Percentiles rank a stretch among this genome's conserved stretches.
These are phyloP conservation scores for Tetragonia tetragonoides DNA, from an alignment of 148 eudicot genomes.

Conservation along the genomic window DNA sequence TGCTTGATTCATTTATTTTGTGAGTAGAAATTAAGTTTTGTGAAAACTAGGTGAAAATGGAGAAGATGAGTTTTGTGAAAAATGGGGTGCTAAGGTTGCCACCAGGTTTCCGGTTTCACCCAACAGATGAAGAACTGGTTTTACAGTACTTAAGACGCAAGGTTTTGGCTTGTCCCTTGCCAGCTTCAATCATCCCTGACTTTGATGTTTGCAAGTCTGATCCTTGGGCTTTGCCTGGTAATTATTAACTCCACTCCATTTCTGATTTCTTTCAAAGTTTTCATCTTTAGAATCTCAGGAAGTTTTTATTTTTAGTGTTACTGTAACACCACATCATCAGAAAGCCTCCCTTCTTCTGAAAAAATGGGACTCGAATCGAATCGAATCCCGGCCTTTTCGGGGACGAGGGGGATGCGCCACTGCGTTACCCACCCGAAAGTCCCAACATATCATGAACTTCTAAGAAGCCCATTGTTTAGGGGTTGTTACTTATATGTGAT, in stretches of 20 bases:
- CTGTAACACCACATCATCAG: background rate
- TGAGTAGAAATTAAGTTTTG: background rate
- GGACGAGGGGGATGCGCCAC: too few species aligned
- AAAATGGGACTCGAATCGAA: too few species aligned
- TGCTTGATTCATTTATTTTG: too few species aligned
- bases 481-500: too few species aligned
- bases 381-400: too few species aligned
- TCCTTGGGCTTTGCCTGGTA: constrained; percentile 98
- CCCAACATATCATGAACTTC: too few species aligned
- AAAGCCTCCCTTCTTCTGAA: too few species aligned
- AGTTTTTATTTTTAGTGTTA: background rate
- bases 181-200: constrained; percentile 82
- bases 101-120: constrained; percentile 88
- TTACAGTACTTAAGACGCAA: constrained; percentile 72
- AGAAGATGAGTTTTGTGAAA: constrained; percentile 48
- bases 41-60: constrained; percentile 29
- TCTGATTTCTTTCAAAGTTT: background rate
- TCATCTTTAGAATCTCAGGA: too few species aligned
- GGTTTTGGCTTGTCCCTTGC: constrained; percentile 61
- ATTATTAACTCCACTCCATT: background rate
- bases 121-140: constrained; percentile 89
- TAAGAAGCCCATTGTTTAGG: too few species aligned
- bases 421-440: too few species aligned
- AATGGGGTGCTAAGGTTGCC: constrained; percentile 73
- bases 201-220: constrained; percentile 88